Percentiles rank a stretch among this genome's conserved stretches.
phyloP scores from a whole-genome alignment of 225 moss, liverwort and hornwort genomes.

The Physcomitrium patens region DNA sequence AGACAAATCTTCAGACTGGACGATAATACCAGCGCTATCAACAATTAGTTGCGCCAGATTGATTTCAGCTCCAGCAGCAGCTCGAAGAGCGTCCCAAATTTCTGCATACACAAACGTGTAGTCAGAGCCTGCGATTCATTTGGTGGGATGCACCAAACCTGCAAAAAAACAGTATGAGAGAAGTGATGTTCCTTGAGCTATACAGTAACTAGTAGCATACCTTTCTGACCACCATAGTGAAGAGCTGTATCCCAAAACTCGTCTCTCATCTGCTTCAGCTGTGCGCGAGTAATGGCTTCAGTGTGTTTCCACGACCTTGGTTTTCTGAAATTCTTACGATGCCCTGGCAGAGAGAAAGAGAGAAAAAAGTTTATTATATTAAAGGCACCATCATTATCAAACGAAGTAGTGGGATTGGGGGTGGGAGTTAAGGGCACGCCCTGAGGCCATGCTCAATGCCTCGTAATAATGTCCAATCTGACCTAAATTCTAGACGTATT shows the following conservation, averaged over 20 bases:
- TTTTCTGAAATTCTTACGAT: constrained; percentile 69
- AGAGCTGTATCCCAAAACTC: constrained; percentile 83
- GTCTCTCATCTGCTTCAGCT: constrained; percentile 75
- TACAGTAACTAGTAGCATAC: constrained; percentile 24
- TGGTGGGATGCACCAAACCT: neutral
- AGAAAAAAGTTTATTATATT: no score
- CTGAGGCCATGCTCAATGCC: no score
- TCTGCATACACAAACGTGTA: constrained; percentile 38
- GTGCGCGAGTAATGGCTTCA: constrained; percentile 53
- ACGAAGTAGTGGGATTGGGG: no score
- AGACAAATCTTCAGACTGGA: constrained; percentile 72
- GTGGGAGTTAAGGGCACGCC: no score
- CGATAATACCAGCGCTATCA: constrained; percentile 79
- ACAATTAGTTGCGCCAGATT: constrained; percentile 70
- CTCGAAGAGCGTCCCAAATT: constrained; percentile 82
- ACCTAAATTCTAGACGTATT: neutral
- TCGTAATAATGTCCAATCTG: no score
- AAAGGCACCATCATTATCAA: no score
- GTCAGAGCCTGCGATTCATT: neutral
- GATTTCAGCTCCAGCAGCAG: constrained; percentile 74
- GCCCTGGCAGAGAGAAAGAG: constrained; percentile 54
- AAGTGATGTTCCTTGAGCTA: neutral
- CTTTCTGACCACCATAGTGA: constrained; percentile 81
- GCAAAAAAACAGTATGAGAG: no score
- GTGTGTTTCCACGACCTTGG: constrained; percentile 72